phyloP scores from a whole-genome alignment of 2,329 filamentous ascomycete species.

The Xylaria sp. region DNA sequence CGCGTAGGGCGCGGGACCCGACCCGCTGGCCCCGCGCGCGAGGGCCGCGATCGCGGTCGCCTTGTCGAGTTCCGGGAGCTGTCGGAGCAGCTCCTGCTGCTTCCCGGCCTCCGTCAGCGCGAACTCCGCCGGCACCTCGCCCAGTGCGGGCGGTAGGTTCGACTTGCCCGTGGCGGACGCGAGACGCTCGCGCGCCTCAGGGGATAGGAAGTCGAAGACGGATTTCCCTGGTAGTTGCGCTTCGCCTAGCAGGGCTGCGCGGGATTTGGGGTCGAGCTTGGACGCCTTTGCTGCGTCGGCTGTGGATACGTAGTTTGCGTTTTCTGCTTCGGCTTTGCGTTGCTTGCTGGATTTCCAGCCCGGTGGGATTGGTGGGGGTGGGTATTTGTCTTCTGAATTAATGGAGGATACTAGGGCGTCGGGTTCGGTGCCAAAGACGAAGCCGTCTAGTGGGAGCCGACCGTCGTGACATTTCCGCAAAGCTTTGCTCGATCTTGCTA shows the following conservation, averaged over 20 bases:
- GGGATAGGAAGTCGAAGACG: conserved; percentile 90
- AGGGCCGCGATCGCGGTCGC: conserved; percentile 75
- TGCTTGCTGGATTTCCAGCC: conserved; percentile 77
- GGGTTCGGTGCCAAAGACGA: conserved; percentile 71
- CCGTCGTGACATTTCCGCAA: conserved; percentile 84
- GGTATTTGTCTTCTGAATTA: conserved; percentile 60
- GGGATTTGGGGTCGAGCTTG: conserved; percentile 76
- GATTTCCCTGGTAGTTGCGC: conserved; percentile 87
- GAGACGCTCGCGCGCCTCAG: conserved; percentile 79
- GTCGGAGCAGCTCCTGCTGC: conserved; percentile 65
- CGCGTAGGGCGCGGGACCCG: conserved; percentile 78
- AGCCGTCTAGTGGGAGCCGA: conserved; percentile 80
- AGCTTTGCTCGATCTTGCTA: conserved; percentile 54
- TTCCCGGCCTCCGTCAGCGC: conserved; percentile 71
- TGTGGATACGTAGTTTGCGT: conserved; percentile 36
- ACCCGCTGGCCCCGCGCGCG: conserved; percentile 63
- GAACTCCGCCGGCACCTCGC: conserved; percentile 76
- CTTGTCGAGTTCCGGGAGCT: conserved; percentile 72
- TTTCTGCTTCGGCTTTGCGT: conserved; percentile 45
- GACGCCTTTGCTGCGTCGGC: conserved; percentile 82
- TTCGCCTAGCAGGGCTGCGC: conserved; percentile 85
- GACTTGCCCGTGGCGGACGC: conserved; percentile 77
- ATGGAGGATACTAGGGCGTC: conserved; percentile 59
- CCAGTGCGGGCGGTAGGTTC: conserved; percentile 79
- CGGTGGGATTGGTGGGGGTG: conserved; percentile 72